Base-by-base conservation (phyloP, 371 early-diverging fungal species). In the Chytridium lagenaria region DNA sequence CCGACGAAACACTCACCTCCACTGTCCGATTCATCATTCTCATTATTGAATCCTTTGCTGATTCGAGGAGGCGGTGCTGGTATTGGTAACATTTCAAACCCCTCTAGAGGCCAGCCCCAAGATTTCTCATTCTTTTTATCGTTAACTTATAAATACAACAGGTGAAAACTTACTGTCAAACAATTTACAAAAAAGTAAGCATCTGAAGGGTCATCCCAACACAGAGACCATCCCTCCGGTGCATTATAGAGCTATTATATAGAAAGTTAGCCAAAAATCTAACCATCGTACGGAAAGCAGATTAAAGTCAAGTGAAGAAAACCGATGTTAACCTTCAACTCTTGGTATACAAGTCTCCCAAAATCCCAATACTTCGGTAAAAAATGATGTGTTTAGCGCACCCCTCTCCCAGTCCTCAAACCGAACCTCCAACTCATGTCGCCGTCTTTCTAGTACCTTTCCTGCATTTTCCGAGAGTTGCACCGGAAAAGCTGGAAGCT, bases 401-500 rank as follows among this genome's bases (percentile, higher is more conserved):
- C 55, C 55, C 10, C 5, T 16, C 19, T 28, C 55, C 55, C 55
- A 55, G 26, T 55, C 55, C 55, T 28, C 16, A 28, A 55, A 55
- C 10, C 55, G 55, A 16, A 55, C 26, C 19, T 55, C 55, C 5
- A 55, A 26, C 55, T 55, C 55, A 26, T 7, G 5, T 26, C 55
- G 55, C 16, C 55, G 10, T 26, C 30, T 16, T 26, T 55, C 26
- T 16, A 55, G 7, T 7, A 28, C 26, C 30, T 55, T 55, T 10
- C 10, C 19, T 7, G 5, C 26, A 10, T 16, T 26, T 55, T 55
- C 55, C 23, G 55, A 15, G 30, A 55, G 23, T 10, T 23, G 16
- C 5, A 55, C 55, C 7, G 55, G 55, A 55, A 55, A 55, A 7
- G 16, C 55, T 10, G 55, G 55, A 55, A 55, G 55, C 55, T 55